These are phyloP conservation scores for Orbilia ellipsospora DNA, from an alignment of 2,329 filamentous ascomycete species.

Conservation along the genomic window DNA sequence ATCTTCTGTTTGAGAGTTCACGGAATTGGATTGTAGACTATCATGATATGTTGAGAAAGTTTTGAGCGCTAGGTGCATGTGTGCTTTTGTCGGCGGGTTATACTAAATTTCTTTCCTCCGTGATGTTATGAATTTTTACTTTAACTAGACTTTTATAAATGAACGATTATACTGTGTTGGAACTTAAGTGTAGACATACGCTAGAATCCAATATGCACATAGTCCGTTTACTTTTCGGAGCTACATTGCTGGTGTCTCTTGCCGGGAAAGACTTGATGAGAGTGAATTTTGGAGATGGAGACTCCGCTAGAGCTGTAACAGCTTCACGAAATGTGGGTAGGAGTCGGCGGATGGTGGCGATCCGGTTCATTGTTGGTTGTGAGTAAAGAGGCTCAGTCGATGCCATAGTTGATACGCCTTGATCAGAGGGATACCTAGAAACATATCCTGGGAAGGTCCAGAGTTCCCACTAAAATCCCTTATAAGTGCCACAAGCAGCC, in stretches of 20 bases:
- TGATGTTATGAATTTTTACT: background rate
- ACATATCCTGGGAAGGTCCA: no score
- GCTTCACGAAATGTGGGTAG: slow-evolving; percentile 37
- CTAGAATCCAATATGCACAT: slow-evolving; percentile 51
- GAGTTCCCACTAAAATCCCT: no score
- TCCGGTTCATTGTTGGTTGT: slow-evolving; percentile 12
- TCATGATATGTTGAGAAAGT: background rate
- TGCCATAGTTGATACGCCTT: no score
- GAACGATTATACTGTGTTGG: background rate
- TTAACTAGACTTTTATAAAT: background rate
- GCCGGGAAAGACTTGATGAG: slow-evolving; percentile 25
- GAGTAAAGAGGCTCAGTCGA: no score
- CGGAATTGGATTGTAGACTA: no score
- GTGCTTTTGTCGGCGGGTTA: slow-evolving; percentile 49
- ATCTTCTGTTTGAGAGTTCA: background rate
- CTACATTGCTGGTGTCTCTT: background rate
- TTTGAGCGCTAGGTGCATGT: slow-evolving; percentile 48
- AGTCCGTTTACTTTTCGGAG: slow-evolving; percentile 8
- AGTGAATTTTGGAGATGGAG: slow-evolving; percentile 5
- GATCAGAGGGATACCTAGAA: no score
- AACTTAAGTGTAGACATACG: slow-evolving; percentile 6
- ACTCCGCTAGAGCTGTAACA: background rate
- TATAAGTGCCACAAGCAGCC: no score
- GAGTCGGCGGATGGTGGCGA: slow-evolving; percentile 22
- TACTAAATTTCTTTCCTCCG: slow-evolving; percentile 21